phyloP scores from a whole-genome alignment of 164 flowering plant genomes.

The Chimonanthus salicifolius region DNA sequence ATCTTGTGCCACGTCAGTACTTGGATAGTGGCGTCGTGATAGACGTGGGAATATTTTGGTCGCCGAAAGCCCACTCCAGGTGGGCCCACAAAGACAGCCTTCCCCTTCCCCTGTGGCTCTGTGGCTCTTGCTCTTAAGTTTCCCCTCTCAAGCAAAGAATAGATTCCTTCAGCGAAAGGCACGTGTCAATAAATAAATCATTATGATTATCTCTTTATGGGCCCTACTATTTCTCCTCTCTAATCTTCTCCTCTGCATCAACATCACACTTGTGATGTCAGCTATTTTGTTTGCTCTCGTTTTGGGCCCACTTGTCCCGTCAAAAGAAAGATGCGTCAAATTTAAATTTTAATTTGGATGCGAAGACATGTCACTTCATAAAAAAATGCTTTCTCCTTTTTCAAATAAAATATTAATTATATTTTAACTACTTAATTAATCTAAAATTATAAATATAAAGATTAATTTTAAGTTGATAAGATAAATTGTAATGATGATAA shows the following conservation, averaged over 20 bases:
- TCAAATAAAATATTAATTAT: too few species aligned
- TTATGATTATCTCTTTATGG: neutral
- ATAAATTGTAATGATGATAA: too few species aligned
- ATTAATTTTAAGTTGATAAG: too few species aligned
- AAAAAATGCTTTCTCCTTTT: too few species aligned
- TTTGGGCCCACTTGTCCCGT: neutral
- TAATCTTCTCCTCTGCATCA: neutral
- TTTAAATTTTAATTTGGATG: too few species aligned
- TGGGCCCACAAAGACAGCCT: conserved; percentile 22
- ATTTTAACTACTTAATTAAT: too few species aligned
- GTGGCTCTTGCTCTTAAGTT: neutral
- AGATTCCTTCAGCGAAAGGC: conserved; percentile 13
- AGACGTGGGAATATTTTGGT: conserved; percentile 40
- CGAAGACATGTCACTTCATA: too few species aligned
- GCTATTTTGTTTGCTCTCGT: neutral
- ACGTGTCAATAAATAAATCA: neutral
- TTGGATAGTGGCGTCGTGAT: conserved; percentile 34
- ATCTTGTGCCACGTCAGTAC: conserved; percentile 21
- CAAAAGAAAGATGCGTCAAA: too few species aligned
- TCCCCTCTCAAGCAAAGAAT: conserved; percentile 24
- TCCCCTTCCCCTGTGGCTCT: neutral
- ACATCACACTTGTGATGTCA: neutral
- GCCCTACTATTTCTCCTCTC: neutral
- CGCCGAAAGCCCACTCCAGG: conserved; percentile 45
- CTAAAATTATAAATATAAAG: too few species aligned